Base-by-base conservation (phyloP, 768 basidiomycete genomes). In the Tylopilus sp. region DNA sequence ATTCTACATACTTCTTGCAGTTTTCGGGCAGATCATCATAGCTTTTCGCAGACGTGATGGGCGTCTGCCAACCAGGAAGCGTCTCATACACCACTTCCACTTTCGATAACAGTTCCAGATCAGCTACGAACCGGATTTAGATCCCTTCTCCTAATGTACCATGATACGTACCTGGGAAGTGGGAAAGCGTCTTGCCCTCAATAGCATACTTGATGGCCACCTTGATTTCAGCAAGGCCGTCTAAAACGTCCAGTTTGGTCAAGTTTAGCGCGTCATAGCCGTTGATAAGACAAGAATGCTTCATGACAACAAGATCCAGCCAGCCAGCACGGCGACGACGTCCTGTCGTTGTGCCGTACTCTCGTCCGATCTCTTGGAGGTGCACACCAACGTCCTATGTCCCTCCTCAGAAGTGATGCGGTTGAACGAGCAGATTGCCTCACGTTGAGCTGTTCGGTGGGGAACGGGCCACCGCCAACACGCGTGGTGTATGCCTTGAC, bases 391-490 rank as follows among this genome's bases (percentile, higher is more conserved):
- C 69, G 25, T 86, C 83, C 92, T 94, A 62, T 38, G 38, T 11
- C 45, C 40, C 24, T 25, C 22, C 3, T 53, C 33, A 54, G 45
- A 59, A 50, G 14, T 11, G 33, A 46, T 41, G 13, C 7, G 21
- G 17, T n/a, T 37, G 2, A 22, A 48, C 28, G 11, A 14, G n/a
- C 22, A 42, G 47, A 21, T 54, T 22, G 41, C 74, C 85, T 52
- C 45, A 92, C 89, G 71, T 94, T 88, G 51, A 97, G 80, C 68
- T 93, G 91, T 71, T 99, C 97, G 1, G 91, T 92, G 9, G 97
- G 94, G 80, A 99, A 98, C 4, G 97, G 97, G 0, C 97, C 97
- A 34, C 93, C 92, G n/a, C 97, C 97, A 22, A 99, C 97, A 25
- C 97, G 83, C 2, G 97, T 98, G 17, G 97, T 98, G 71, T 99